A percentile compares a stretch with the other conserved stretches of the same genome.
Evolutionary conservation across 805 yeast genomes (phyloP).

Genomic region (Saturnispora sanitii): DNA sequence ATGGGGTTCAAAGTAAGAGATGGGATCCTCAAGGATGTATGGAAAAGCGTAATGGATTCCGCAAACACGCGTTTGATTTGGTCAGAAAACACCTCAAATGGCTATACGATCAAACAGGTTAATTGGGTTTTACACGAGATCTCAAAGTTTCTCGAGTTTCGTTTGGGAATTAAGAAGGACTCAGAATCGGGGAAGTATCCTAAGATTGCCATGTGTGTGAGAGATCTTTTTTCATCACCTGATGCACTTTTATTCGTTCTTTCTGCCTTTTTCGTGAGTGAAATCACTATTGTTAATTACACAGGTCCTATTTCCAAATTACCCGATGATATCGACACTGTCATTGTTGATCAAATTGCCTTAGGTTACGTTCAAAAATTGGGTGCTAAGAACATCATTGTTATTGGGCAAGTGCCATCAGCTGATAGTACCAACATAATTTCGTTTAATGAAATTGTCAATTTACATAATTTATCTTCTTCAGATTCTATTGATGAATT

Average conservation of each 20-base stretch:
- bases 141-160: constrained; percentile 8
- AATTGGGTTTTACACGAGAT: constrained; percentile 6
- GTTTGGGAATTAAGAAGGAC: neutral
- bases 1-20: constrained; percentile 57
- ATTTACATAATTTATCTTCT: neutral
- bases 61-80: constrained; percentile 11
- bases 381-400: constrained; percentile 22
- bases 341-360: constrained; percentile 15
- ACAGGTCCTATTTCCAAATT: constrained; percentile 34
- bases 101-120: constrained; percentile 7
- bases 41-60: constrained; percentile 40
- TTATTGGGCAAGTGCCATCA: constrained; percentile 17
- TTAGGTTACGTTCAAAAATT: constrained; percentile 7
- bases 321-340: constrained; percentile 30
- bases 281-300: constrained; percentile 31
- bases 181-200: neutral
- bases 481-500: constrained; percentile 1
- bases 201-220: constrained; percentile 8
- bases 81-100: neutral
- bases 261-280: constrained; percentile 27
- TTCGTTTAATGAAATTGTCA: constrained; percentile 3
- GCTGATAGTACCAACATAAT: constrained; percentile 2
- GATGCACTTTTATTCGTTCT: constrained; percentile 19
- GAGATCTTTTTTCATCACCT: constrained; percentile 13
- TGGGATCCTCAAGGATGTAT: constrained; percentile 67